A percentile compares a stretch with the other conserved stretches of the same genome.
phyloP scores from a whole-genome alignment of 768 basidiomycete species.

The Naganishia onofrii region DNA sequence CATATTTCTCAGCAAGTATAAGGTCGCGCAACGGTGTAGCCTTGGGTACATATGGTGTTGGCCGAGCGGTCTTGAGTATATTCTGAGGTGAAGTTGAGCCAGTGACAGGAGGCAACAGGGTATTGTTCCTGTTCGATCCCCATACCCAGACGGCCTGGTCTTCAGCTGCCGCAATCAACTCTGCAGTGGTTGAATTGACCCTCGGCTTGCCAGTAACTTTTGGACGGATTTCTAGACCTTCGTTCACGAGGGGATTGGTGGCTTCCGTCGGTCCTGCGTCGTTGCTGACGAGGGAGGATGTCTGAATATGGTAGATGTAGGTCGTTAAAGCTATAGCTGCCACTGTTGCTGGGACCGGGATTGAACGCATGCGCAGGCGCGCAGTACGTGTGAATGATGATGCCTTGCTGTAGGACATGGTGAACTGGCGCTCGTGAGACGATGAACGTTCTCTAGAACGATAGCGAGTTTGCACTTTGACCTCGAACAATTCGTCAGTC shows the following conservation, averaged over 20 bases:
- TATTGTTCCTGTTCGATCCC: slow-evolving; percentile 44
- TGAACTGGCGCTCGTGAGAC: not conserved
- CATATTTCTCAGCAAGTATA: slow-evolving; percentile 48
- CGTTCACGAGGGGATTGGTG: not conserved
- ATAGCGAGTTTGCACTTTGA: too few relatives aligned
- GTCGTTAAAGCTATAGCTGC: not conserved
- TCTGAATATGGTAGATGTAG: slow-evolving; percentile 4
- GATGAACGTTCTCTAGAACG: not conserved
- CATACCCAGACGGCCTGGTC: slow-evolving; percentile 45
- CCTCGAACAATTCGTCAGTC: too few relatives aligned
- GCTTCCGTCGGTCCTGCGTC: not conserved
- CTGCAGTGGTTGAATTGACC: not conserved
- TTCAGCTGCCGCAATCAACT: slow-evolving; percentile 23
- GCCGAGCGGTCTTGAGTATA: slow-evolving; percentile 41
- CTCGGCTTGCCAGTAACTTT: not conserved
- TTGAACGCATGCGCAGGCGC: not conserved
- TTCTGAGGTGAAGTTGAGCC: slow-evolving; percentile 16
- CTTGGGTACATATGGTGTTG: slow-evolving; percentile 39
- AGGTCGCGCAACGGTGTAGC: slow-evolving; percentile 48
- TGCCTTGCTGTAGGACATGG: not conserved
- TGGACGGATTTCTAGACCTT: not conserved
- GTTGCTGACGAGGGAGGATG: slow-evolving; percentile 4
- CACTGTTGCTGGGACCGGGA: slow-evolving; percentile 3
- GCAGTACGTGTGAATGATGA: not conserved
- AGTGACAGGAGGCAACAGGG: slow-evolving; percentile 37